Base-by-base conservation (phyloP, 139 green algal species). In the Nannochloris sp. region DNA sequence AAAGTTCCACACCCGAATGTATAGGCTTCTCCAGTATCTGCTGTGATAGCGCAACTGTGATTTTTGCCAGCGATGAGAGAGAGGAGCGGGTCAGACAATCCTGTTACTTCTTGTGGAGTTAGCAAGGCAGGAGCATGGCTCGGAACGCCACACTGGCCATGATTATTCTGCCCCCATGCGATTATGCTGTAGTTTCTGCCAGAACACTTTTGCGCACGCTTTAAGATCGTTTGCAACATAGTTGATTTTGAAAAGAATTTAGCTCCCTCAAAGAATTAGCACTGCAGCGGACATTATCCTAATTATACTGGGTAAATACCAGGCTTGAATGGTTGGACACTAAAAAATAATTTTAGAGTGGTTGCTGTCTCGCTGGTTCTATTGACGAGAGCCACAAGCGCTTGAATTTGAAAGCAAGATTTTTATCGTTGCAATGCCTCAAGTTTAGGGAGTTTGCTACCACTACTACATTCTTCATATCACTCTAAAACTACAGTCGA, bases 1-100 rank as follows among this genome's bases (percentile, higher is more conserved):
- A 64, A 51, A 9, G 61, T 62, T n/a, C 84, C 84, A 9, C 73
- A 64, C 5, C 84, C 84, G 75, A 81, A 91, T 0, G 76, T 87
- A 48, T 56, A 77, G 0, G 64, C 81, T 7, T 83, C 70, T 4
- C 82, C 81, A 10, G 25, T n/a, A n/a, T n/a, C n/a, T n/a, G n/a
- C n/a, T n/a, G n/a, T n/a, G n/a, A n/a, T n/a, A n/a, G n/a, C n/a
- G n/a, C n/a, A n/a, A n/a, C n/a, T n/a, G n/a, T n/a, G n/a, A n/a
- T n/a, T n/a, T n/a, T n/a, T n/a, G 9, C 37, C 37, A 12, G 37
- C 37, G 12, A 12, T 12, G 12, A 45, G 9, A 45, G 37, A 45
- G 12, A 12, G 12, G 12, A 45, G 9, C 12, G 37, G 37, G 12
- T 45, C 9, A 12, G 9, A 19, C 12, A 45, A 19, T 45, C 37